Evolutionary conservation across 306 rosid genomes (phyloP), one percentile per base, ranked within the genome.

Genomic region (Cyclanthera cordifolia): DNA sequence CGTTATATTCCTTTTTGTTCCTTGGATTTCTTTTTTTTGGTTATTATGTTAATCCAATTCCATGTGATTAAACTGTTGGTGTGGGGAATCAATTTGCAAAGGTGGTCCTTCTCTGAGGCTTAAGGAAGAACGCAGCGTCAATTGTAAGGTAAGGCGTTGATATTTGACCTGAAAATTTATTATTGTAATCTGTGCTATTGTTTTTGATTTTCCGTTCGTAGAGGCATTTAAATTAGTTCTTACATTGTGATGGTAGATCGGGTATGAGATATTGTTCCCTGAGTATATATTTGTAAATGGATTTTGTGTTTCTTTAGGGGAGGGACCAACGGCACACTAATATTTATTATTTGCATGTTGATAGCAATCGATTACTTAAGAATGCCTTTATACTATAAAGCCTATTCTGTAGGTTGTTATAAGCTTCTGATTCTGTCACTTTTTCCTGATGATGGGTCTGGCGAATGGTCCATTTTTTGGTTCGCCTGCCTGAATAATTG

Each of bases 401-500:
- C 71, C 55, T 47, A 46, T 43, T 45, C 41, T 66, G 14, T 66
- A 47, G 71, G 16, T 8, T 66, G 16, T 27, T 3, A 27, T 8
- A 24, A 66, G 71, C 55, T 25, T 66, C 71, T 66, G 55, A 66
- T 66, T 66, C 71, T 47, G 9, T 47, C 71, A 64, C 69, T 43
- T 46, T 45, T 57, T 39, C 14, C 19, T 23, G 34, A 21, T 23
- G 20, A 21, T 43, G 34, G 23, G 53, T 64, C 51, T 21, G 53
- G 53, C 49, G n/a, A 23, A 23, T 20, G 53, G 34, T 45, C 52
- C 37, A 65, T 45, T 34, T 17, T 59, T 59, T 34, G 66, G 23
- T 32, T 58, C 46, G 45, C n/a, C 24, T 58, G 51, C 52, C 53
- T 43, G 32, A 15, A 43, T 14, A 6, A 43, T 65, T 65, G 70